Base-by-base conservation (phyloP, 2,329 filamentous ascomycete genomes). In the Calycina marina region DNA sequence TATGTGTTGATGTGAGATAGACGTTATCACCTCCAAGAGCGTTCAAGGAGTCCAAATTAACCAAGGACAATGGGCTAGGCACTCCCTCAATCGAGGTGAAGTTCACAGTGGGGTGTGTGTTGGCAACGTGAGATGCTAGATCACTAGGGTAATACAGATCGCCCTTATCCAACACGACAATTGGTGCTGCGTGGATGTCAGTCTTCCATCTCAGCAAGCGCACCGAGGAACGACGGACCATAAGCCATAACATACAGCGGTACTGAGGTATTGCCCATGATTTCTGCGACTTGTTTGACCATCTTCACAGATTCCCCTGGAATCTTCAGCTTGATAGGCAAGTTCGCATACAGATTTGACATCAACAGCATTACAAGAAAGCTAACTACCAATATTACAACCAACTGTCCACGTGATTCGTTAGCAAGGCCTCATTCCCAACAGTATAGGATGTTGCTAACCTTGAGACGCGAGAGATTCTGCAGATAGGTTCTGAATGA, bases 141-240 rank as follows among this genome's bases (percentile, higher is more conserved):
- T 63, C 61, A 31, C 59, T 61, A 12, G 64, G 64, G 31, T 55
- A 54, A 41, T 62, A 67, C 15, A 44, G 37, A 28, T 68, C 64
- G 37, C 56, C 39, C 18, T 55, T 57, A 39, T 65, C 55, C 4
- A 67, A 54, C 52, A 58, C 65, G 20, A 65, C 54, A 4, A 66
- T 40, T 3, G 64, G 63, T 18, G 63, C 64, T 65, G 30, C 18
- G n/a, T n/a, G 30, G 18, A 14, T 16, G 8, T 9, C 12, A 9
- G 13, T 16, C 18, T 14, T 8, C 9, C 10, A 13, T n/a, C 14
- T 6, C 8, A 27, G 14, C 8, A 13, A n/a, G 10, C 10, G 13
- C 9, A 27, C 8, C 2, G 2, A 6, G 8, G 25, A 13, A 2
- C 25, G 10, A 27, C 14, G 14, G 18, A 31, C 29, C 29, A 31